Evolutionary conservation across 176 grass and related monocot species (phyloP).

Genomic region (Tuctoria greenei): DNA sequence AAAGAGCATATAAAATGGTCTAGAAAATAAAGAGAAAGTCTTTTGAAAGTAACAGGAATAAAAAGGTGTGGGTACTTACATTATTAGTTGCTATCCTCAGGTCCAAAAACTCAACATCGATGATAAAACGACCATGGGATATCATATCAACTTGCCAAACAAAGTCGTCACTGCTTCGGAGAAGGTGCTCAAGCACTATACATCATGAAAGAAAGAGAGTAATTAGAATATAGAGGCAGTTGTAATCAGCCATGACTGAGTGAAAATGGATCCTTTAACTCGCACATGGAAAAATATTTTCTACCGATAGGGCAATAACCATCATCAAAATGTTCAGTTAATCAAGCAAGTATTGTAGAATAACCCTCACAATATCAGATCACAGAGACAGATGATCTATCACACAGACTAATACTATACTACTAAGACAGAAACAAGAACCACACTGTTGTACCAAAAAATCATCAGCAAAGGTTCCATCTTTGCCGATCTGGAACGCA

Average conservation of each 20-base stretch:
- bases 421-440: neutral
- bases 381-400: no score
- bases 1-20: neutral
- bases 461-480: neutral
- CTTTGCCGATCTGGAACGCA: neutral
- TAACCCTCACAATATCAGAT: neutral
- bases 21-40: neutral
- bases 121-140: constrained; percentile 59
- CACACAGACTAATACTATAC: no score
- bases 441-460: neutral
- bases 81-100: constrained; percentile 62
- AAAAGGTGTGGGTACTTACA: constrained; percentile 41
- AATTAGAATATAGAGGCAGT: no score
- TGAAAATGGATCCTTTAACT: neutral
- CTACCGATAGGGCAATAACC: no score
- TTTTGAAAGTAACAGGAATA: neutral
- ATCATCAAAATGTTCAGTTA: neutral
- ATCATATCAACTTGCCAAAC: constrained; percentile 63
- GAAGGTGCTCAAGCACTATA: constrained; percentile 44
- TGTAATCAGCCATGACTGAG: neutral
- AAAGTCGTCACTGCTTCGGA: constrained; percentile 90
- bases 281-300: neutral
- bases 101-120: constrained; percentile 93
- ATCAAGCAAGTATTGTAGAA: neutral
- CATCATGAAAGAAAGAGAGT: neutral